phyloP scores from a whole-genome alignment of 2,329 filamentous ascomycete species.

The Diaporthe amygdali region DNA sequence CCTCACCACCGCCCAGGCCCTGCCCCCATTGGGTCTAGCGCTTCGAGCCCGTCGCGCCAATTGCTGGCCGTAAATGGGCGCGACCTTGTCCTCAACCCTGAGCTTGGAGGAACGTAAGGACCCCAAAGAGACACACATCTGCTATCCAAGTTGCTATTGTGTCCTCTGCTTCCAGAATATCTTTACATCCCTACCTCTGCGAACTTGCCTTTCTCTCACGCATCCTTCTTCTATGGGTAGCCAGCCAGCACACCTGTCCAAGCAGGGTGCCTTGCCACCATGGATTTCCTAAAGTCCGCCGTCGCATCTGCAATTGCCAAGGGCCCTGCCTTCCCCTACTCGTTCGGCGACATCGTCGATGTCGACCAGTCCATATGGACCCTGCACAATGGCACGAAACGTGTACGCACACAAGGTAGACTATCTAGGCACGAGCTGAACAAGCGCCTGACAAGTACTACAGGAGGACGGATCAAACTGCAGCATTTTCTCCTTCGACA shows the following conservation, averaged over 20 bases:
- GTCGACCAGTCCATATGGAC: conserved; percentile 94
- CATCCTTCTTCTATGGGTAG: conserved; percentile 22
- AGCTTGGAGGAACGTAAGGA: not conserved
- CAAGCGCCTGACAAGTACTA: conserved; percentile 4
- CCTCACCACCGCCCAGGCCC: conserved; percentile 21
- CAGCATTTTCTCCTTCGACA: conserved; percentile 96
- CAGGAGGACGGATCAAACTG: conserved; percentile 94
- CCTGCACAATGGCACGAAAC: conserved; percentile 91
- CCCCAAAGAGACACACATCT: not conserved
- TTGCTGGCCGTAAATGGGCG: not conserved
- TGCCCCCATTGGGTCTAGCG: conserved; percentile 12
- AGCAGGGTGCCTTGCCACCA: conserved; percentile 43
- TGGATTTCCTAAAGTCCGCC: conserved; percentile 98
- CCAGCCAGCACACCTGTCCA: not conserved
- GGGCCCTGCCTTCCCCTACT: conserved; percentile 90
- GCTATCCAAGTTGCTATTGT: not conserved
- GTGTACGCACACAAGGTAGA: conserved; percentile 57
- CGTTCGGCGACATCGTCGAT: conserved; percentile 91
- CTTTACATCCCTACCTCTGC: not conserved
- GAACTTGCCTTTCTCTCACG: not conserved
- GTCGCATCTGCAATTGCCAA: conserved; percentile 97
- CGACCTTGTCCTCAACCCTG: conserved; percentile 1
- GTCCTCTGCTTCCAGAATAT: not conserved
- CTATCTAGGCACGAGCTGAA: not conserved
- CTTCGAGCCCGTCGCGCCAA: not conserved